Conservation (phyloP, 1,139 yeast genomes). For the Casaregolazyma suthepensis region DNA sequence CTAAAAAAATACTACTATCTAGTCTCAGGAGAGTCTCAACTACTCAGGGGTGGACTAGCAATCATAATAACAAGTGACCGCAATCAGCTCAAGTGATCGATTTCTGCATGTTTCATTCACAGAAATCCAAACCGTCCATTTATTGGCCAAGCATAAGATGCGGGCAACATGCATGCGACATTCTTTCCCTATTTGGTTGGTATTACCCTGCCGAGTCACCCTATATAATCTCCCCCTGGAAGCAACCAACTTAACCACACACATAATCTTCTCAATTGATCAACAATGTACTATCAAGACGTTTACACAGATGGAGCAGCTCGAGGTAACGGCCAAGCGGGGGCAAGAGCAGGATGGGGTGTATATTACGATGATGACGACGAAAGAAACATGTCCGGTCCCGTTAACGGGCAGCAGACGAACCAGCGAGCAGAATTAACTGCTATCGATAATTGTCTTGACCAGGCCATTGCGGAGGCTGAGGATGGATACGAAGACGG, state of each 20-base stretch:
- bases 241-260: not conserved
- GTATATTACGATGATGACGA: conserved; percentile 59
- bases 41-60: too few species aligned
- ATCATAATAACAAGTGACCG: too few species aligned
- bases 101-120: too few species aligned
- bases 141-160: too few species aligned
- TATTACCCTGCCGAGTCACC: not conserved
- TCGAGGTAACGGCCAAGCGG: conserved; percentile 43
- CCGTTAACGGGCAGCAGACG: conserved; percentile 48
- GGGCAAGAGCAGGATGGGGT: conserved; percentile 61
- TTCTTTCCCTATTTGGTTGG: too few species aligned
- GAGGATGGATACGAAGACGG: not conserved
- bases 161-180: too few species aligned
- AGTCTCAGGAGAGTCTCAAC: too few species aligned
- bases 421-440: conserved; percentile 76
- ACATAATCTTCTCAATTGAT: not conserved
- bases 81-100: too few species aligned
- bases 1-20: too few species aligned
- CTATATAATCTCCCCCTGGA: too few species aligned
- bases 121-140: too few species aligned
- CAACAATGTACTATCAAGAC: not conserved
- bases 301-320: conserved; percentile 74
- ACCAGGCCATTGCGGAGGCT: conserved; percentile 27
- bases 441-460: conserved; percentile 57
- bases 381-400: conserved; percentile 47